phyloP scores from a whole-genome alignment of 2,329 filamentous ascomycete species.

The Arthrobotrys pseudoclavata region DNA sequence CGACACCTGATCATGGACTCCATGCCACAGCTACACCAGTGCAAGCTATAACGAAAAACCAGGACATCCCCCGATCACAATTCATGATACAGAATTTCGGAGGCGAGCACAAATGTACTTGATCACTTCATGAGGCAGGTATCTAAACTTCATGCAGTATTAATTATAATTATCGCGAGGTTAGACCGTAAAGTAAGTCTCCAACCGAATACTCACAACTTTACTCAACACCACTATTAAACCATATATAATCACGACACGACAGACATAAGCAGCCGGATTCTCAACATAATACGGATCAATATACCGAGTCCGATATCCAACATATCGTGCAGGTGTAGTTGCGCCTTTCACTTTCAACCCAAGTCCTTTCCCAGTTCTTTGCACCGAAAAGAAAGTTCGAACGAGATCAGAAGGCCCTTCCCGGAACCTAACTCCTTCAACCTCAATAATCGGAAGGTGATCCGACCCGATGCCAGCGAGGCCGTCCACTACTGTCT shows the following conservation, averaged over 20 bases:
- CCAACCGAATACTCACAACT: constrained; percentile 18
- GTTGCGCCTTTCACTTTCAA: not conserved
- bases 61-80: not conserved
- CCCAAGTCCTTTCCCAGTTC: not conserved
- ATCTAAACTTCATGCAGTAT: not conserved
- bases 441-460: not conserved
- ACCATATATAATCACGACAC: constrained; percentile 16
- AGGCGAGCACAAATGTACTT: no score
- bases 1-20: not conserved
- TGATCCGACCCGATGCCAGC: not conserved
- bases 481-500: not conserved
- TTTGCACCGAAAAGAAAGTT: not conserved
- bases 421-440: not conserved
- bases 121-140: not conserved
- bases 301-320: not conserved
- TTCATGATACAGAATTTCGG: not conserved
- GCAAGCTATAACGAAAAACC: not conserved
- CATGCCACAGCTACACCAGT: not conserved
- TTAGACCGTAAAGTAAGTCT: not conserved
- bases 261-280: constrained; percentile 14
- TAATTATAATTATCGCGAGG: not conserved
- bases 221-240: constrained; percentile 20
- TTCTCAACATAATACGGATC: constrained; percentile 24
- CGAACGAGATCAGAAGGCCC: not conserved
- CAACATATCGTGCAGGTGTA: not conserved